Percentiles rank a stretch among this genome's conserved stretches.
Conservation (phyloP, 768 basidiomycete genomes). For the Boletellus ananiceps region DNA sequence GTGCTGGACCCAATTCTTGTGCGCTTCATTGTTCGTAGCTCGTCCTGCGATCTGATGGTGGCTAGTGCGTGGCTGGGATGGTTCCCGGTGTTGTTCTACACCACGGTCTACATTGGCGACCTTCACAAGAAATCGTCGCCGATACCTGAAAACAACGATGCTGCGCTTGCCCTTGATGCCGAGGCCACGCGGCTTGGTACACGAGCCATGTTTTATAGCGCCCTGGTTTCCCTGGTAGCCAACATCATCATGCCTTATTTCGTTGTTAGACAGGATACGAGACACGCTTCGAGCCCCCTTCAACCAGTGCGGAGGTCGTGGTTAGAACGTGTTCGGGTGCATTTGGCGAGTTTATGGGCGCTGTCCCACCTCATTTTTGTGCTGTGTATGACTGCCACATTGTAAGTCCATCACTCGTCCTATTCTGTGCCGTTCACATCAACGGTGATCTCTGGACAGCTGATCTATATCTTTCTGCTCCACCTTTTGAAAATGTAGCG, state of each 20-base stretch:
- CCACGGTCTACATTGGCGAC: constrained; percentile 83
- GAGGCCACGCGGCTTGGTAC: constrained; percentile 82
- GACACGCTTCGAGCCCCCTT: constrained; percentile 13
- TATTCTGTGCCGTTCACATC: constrained; percentile 6
- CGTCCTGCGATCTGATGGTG: constrained; percentile 2
- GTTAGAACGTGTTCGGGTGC: constrained; percentile 48
- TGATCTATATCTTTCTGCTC: constrained; percentile 8
- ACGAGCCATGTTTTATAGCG: constrained; percentile 74
- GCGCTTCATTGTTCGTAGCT: constrained; percentile 23
- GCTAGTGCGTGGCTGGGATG: constrained; percentile 78
- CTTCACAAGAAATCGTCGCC: constrained; percentile 58
- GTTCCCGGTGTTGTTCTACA: constrained; percentile 92
- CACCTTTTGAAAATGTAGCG: constrained; percentile 38
- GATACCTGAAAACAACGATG: constrained; percentile 26
- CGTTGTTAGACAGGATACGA: constrained; percentile 30
- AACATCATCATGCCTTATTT: constrained; percentile 73
- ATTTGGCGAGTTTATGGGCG: constrained; percentile 75
- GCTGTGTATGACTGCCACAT: constrained; percentile 73
- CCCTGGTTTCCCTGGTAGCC: constrained; percentile 60
- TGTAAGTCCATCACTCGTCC: constrained; percentile 48
- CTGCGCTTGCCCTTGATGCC: constrained; percentile 41
- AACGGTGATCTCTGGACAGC: constrained; percentile 10
- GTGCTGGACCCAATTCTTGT: constrained; percentile 84
- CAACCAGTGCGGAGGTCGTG: constrained; percentile 18
- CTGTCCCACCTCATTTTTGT: constrained; percentile 71